phyloP scores from a whole-genome alignment of 2,329 filamentous ascomycete species.

The Arachnomyces sp. region DNA sequence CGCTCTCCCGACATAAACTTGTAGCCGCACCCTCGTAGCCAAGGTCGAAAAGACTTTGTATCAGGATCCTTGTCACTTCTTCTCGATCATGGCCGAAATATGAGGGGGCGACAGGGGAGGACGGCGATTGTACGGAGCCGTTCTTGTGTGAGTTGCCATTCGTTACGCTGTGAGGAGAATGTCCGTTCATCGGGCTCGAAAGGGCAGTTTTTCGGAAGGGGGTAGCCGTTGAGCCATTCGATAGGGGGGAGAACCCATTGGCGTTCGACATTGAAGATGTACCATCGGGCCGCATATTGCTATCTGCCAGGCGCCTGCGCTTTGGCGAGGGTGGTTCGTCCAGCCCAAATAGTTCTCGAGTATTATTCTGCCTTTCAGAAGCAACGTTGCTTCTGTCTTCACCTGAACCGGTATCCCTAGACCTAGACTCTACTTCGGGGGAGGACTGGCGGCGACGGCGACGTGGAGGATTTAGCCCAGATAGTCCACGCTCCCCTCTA shows the following conservation, averaged over 20 bases:
- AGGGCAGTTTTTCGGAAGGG: constrained; percentile 42
- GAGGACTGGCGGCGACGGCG: constrained; percentile 24
- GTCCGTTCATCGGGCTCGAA: constrained; percentile 47
- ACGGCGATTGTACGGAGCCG: constrained; percentile 28
- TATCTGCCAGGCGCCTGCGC: constrained; percentile 48
- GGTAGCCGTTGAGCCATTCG: constrained; percentile 47
- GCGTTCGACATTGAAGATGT: constrained; percentile 40
- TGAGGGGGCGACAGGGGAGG: constrained; percentile 25
- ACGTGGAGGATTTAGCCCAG: constrained; percentile 12
- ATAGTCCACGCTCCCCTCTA: background rate
- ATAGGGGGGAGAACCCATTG: constrained; percentile 48
- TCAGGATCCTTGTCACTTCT: constrained; percentile 84
- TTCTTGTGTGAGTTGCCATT: constrained; percentile 33
- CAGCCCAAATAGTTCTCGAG: constrained; percentile 19
- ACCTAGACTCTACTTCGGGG: constrained; percentile 18
- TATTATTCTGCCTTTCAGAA: constrained; percentile 18
- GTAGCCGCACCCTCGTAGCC: constrained; percentile 73
- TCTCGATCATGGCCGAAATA: constrained; percentile 86
- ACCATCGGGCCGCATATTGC: constrained; percentile 57
- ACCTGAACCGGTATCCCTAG: constrained; percentile 17
- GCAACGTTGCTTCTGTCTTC: constrained; percentile 20
- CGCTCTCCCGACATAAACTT: constrained; percentile 70
- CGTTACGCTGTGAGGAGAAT: constrained; percentile 29
- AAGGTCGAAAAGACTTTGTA: constrained; percentile 82
- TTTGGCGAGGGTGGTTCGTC: constrained; percentile 39